A percentile compares a stretch with the other conserved stretches of the same genome.
These are phyloP conservation scores for Lolium multiflorum DNA, from an alignment of 176 grass and related monocot species.

Conservation along the genomic window DNA sequence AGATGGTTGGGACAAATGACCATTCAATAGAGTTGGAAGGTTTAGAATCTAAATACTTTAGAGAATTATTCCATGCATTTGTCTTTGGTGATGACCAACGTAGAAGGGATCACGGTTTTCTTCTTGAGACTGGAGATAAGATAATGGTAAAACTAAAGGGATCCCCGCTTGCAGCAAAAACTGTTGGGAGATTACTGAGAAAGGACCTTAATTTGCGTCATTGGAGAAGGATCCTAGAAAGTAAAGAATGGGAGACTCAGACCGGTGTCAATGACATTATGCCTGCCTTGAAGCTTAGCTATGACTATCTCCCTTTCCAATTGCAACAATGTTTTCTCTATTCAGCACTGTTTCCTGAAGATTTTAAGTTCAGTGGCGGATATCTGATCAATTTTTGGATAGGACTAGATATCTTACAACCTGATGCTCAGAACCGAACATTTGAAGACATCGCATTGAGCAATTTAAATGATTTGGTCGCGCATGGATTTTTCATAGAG, in stretches of 20 bases:
- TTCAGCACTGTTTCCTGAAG: neutral
- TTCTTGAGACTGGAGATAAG: conserved; percentile 21
- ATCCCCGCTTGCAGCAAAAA: conserved; percentile 39
- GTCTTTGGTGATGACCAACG: neutral
- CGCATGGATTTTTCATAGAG: neutral
- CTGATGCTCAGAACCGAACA: neutral
- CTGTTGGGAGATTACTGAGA: conserved; percentile 36
- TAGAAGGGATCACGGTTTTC: neutral
- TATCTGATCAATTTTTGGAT: neutral
- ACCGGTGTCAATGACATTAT: neutral
- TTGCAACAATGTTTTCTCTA: neutral
- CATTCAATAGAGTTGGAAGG: neutral
- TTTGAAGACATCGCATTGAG: neutral
- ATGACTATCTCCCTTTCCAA: neutral
- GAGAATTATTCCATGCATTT: neutral
- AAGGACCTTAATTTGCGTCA: neutral
- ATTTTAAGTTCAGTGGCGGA: neutral
- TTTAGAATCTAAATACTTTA: neutral
- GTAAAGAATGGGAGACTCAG: conserved; percentile 26
- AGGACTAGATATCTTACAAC: neutral
- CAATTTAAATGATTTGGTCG: neutral
- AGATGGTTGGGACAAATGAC: neutral
- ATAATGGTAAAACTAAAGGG: conserved; percentile 34
- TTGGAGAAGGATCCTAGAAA: conserved; percentile 32
- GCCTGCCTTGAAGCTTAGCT: conserved; percentile 1